Evolutionary conservation across 148 eudicot genomes (phyloP).

Genomic region (Amaranthus hypochondriacus): DNA sequence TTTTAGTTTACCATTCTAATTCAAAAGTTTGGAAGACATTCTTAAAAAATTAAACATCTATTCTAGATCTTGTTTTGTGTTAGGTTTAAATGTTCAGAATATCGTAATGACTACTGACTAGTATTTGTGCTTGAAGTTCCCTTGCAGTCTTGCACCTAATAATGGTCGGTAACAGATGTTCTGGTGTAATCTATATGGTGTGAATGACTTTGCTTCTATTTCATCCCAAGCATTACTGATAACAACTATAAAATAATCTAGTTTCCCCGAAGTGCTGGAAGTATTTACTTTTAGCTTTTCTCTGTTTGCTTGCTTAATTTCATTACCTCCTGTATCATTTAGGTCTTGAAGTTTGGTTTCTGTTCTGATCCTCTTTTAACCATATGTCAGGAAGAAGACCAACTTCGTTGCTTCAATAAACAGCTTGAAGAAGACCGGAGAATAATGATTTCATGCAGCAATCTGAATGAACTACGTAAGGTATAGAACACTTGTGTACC

Average conservation of each 20-base stretch:
- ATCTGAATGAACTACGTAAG: slow-evolving; percentile 83
- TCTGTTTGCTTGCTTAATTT: not conserved
- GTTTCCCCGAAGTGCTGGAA: no score
- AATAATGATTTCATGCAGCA: slow-evolving; percentile 83
- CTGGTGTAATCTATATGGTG: no score
- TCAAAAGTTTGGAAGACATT: no score
- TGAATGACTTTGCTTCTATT: no score
- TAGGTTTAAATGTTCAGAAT: not conserved
- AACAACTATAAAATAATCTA: no score
- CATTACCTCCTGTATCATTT: not conserved
- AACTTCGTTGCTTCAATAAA: slow-evolving; percentile 70
- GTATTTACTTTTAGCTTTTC: no score
- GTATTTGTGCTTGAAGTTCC: not conserved
- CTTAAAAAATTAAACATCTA: no score
- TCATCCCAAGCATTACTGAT: no score
- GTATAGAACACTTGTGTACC: slow-evolving; percentile 29
- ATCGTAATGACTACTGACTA: not conserved
- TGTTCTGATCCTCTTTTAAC: slow-evolving; percentile 1
- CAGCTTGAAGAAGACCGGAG: slow-evolving; percentile 93
- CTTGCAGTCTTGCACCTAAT: not conserved
- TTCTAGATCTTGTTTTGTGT: not conserved
- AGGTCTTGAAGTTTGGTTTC: not conserved
- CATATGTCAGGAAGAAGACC: slow-evolving; percentile 76
- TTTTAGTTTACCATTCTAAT: no score
- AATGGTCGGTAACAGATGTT: not conserved